Evolutionary conservation across 441 rosid species (phyloP), one percentile per base, ranked within the genome.

Genomic region (Populus hybrid): DNA sequence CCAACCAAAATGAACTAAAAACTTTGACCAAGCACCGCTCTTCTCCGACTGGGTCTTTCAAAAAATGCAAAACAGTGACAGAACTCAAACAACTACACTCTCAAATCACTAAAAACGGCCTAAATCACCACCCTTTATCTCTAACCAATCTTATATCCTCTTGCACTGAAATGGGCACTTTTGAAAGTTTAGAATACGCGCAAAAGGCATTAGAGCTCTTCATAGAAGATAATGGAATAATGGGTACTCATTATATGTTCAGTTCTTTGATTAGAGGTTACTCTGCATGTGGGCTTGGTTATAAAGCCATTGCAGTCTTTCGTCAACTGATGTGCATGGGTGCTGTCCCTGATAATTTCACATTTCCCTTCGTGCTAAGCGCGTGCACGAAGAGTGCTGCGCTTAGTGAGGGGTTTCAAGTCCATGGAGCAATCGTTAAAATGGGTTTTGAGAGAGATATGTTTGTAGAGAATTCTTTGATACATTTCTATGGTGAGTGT

Each of bases 241-340:
- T 24, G n/a, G 83, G 86, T 57, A 82, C 90, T 79, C 82, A 84
- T 84, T 89, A 79, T 79, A 81, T 86, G 87, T 88, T 84, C 84
- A 92, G 89, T 81, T 84, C 91, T 50, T 80, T 89, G 85, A 90
- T 90, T 53, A 85, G 91, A 82, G 89, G 93, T 8, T 91, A 80
- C 59, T 82, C 92, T 57, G 80, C 83, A 67, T 23, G 75, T 77
- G 92, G 88, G 67, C 77, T 81, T 38, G 85, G 88, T 28, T 78
- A 85, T 0, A 86, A 83, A 79, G 91, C 93, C 21, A 28, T 92
- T 2, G 75, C 53, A 76, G 76, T 88, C 46, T 89, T 82, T 73
- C 69, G 83, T 75, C 80, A 85, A 73, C 84, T 89, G 92, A 42
- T 85, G 76, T 75, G 38, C 57, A 21, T 77, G 38, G 90, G 91